Percentiles rank a stretch among this genome's conserved stretches.
Conservation (phyloP, 768 basidiomycete species). For the Agrocybe pediades region DNA sequence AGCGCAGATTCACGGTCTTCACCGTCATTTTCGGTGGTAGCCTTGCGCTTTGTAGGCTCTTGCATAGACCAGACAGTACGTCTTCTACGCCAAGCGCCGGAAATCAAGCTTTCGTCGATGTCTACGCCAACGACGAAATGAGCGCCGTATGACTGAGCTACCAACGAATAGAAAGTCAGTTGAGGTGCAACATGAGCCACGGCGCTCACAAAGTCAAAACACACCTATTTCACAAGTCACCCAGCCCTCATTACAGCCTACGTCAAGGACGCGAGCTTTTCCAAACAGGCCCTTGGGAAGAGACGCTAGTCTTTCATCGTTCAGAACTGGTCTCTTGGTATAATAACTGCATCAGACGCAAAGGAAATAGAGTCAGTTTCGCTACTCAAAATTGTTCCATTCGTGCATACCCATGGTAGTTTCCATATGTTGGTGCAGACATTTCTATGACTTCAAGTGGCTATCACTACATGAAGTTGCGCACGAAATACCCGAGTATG, state of each 20-base stretch:
- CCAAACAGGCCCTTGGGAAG: conserved; percentile 57
- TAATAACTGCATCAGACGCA: conserved; percentile 58
- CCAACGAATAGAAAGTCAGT: not conserved
- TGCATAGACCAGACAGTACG: conserved; percentile 74
- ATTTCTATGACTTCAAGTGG: not conserved
- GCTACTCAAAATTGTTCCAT: not conserved
- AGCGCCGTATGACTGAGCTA: conserved; percentile 69
- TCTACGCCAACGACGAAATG: conserved; percentile 80
- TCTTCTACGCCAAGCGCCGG: conserved; percentile 73
- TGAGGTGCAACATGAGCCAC: too few relatives aligned
- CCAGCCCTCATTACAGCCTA: conserved; percentile 88
- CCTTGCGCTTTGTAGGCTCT: conserved; percentile 30
- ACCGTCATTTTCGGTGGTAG: not conserved
- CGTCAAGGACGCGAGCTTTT: conserved; percentile 68
- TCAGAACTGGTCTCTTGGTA: conserved; percentile 61
- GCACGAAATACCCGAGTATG: too few relatives aligned
- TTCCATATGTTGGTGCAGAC: conserved; percentile 53
- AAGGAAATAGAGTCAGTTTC: conserved; percentile 1
- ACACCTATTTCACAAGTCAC: conserved; percentile 88
- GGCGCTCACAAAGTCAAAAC: too few relatives aligned
- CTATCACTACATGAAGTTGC: too few relatives aligned
- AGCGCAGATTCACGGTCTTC: not conserved
- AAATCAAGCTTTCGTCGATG: conserved; percentile 76
- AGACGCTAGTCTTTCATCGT: conserved; percentile 66
- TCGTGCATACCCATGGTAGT: conserved; percentile 62